Conservation (phyloP, 768 basidiomycete genomes). For the Pluteus cervinus region DNA sequence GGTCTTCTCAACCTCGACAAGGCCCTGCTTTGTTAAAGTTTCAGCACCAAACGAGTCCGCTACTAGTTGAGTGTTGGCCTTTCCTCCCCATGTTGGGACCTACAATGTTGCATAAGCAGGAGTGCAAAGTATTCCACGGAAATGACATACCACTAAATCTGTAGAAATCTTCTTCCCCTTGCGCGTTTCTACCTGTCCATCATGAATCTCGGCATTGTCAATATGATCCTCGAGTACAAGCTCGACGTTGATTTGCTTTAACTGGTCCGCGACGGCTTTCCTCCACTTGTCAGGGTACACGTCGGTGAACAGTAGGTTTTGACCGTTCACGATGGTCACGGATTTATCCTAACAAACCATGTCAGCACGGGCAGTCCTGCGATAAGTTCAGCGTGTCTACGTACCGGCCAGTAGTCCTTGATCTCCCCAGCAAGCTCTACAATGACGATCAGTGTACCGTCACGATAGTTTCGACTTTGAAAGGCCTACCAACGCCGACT, state of each 20-base stretch:
- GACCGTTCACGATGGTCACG: conserved; percentile 57
- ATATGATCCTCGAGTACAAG: conserved; percentile 49
- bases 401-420: conserved; percentile 31
- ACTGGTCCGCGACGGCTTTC: conserved; percentile 32
- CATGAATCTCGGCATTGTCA: conserved; percentile 32
- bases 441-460: not conserved
- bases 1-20: conserved; percentile 41
- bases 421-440: conserved; percentile 40
- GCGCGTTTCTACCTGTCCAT: conserved; percentile 39
- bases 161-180: conserved; percentile 41
- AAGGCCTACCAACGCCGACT: conserved; percentile 39
- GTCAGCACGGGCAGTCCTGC: conserved; percentile 21
- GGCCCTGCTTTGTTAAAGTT: conserved; percentile 24
- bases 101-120: conserved; percentile 6
- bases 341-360: conserved; percentile 26
- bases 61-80: conserved; percentile 42
- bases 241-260: conserved; percentile 39
- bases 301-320: conserved; percentile 46
- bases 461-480: conserved; percentile 3
- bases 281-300: conserved; percentile 52
- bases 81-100: conserved; percentile 27
- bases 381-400: conserved; percentile 8
- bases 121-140: not conserved
- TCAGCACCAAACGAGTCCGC: conserved; percentile 25
- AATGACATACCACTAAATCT: conserved; percentile 44